These are phyloP conservation scores for Fabrea salina DNA, from an alignment of 169 alveolate species.

Conservation along the genomic window DNA sequence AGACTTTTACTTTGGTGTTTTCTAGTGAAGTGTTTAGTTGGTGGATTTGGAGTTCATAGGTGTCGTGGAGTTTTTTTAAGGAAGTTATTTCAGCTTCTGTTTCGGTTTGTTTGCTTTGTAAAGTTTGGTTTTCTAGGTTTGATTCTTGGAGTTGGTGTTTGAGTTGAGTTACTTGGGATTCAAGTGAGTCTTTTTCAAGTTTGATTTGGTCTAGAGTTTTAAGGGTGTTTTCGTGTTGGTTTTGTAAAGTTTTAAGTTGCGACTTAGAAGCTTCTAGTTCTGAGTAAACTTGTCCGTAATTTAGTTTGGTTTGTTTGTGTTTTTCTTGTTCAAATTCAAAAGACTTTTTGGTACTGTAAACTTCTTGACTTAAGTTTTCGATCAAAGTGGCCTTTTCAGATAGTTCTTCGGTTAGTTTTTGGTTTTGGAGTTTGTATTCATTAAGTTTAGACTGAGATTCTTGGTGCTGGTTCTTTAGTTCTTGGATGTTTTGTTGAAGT, in stretches of 20 bases:
- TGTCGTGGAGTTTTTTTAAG: slow-evolving; percentile 36
- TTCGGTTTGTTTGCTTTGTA: slow-evolving; percentile 37
- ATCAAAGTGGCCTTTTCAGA: not conserved
- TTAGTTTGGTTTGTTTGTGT: not conserved
- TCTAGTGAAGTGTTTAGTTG: too few relatives aligned
- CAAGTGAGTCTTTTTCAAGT: too few relatives aligned
- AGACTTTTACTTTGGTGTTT: too few relatives aligned
- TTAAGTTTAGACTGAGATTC: not conserved
- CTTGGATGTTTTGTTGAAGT: too few relatives aligned
- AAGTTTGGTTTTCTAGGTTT: slow-evolving; percentile 33
- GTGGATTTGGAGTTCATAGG: too few relatives aligned
- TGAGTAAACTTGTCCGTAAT: not conserved
- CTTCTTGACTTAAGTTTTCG: not conserved
- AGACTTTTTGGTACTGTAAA: not conserved
- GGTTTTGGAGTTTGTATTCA: not conserved
- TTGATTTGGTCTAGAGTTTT: too few relatives aligned
- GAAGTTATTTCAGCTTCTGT: slow-evolving; percentile 50
- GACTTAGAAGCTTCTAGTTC: not conserved
- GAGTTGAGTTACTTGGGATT: too few relatives aligned
- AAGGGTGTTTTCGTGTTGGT: not conserved
- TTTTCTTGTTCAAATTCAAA: not conserved
- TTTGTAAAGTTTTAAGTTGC: not conserved
- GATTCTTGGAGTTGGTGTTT: too few relatives aligned
- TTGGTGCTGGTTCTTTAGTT: too few relatives aligned
- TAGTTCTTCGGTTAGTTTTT: not conserved